Percentiles rank a stretch among this genome's conserved stretches.
These are phyloP conservation scores for Acanthamoeba comandoni DNA, from an alignment of 208 protist genomes.

Conservation along the genomic window DNA sequence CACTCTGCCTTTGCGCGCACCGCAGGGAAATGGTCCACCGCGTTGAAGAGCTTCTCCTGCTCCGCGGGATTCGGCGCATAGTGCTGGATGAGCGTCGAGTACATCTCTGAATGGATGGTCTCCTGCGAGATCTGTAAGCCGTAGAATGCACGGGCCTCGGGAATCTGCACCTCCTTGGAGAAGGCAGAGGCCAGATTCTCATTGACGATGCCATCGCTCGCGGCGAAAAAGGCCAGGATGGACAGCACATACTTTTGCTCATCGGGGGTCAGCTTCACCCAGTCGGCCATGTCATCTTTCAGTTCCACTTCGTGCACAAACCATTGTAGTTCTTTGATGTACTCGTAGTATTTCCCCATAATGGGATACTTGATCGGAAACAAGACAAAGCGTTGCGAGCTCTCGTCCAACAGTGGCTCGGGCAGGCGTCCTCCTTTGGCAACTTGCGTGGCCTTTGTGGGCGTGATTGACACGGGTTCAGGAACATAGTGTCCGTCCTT, in stretches of 20 bases:
- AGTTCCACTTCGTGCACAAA: conserved; percentile 97
- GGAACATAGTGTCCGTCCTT: too few species aligned
- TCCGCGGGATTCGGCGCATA: conserved; percentile 96
- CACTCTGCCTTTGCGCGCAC: conserved; percentile 98
- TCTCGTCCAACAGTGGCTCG: conserved; percentile 96
- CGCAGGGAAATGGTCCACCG: conserved; percentile 96
- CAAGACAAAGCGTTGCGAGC: conserved; percentile 96
- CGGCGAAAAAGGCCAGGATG: conserved; percentile 99
- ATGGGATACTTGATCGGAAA: conserved; percentile 96
- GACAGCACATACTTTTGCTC: conserved; percentile 98
- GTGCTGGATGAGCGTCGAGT: conserved; percentile 93
- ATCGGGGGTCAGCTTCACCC: conserved; percentile 93
- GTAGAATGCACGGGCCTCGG: conserved; percentile 97
- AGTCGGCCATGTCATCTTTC: conserved; percentile 94
- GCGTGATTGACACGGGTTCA: too few species aligned
- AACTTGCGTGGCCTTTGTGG: too few species aligned
- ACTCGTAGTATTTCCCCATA: conserved; percentile 99
- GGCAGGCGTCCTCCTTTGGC: background rate
- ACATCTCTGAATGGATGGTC: conserved; percentile 96
- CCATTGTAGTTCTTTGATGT: conserved; percentile 89
- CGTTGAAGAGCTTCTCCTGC: conserved; percentile 95
- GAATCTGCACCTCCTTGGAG: conserved; percentile 95
- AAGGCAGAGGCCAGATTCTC: conserved; percentile 99
- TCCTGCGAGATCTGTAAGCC: conserved; percentile 99
- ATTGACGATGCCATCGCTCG: conserved; percentile 98